A percentile compares a stretch with the other conserved stretches of the same genome.
These are phyloP conservation scores for Picocystis salinarum DNA, from an alignment of 139 green algal genomes.

Conservation along the genomic window DNA sequence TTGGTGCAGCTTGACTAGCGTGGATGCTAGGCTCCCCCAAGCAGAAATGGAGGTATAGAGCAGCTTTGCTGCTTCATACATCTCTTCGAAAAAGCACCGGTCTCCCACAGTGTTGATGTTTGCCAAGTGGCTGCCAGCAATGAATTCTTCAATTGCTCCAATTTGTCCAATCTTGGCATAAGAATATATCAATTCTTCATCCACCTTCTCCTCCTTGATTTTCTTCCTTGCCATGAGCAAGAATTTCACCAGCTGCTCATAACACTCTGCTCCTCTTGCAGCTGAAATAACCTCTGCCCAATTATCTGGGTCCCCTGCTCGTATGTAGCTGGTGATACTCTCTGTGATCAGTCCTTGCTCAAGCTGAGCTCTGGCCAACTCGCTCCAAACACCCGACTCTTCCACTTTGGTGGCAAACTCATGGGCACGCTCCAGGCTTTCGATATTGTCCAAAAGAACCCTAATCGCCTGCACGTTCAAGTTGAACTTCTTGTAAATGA, in stretches of 20 bases:
- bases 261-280: constrained; percentile 19
- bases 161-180: constrained; percentile 78
- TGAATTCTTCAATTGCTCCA: constrained; percentile 82
- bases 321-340: constrained; percentile 78
- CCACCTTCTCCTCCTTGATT: constrained; percentile 70
- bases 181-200: constrained; percentile 90
- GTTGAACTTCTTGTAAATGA: constrained; percentile 96
- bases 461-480: constrained; percentile 47
- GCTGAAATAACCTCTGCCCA: constrained; percentile 51
- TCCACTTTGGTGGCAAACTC: constrained; percentile 53
- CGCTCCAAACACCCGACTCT: constrained; percentile 71
- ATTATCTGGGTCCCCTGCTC: constrained; percentile 43
- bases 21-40: constrained; percentile 74
- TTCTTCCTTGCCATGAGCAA: constrained; percentile 94
- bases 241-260: constrained; percentile 85
- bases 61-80: constrained; percentile 84
- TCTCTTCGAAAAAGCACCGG: constrained; percentile 63
- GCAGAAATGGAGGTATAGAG: constrained; percentile 88
- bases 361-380: constrained; percentile 84
- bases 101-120: constrained; percentile 40
- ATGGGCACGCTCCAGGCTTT: constrained; percentile 58
- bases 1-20: constrained; percentile 67
- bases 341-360: constrained; percentile 42
- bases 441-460: constrained; percentile 82
- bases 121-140: constrained; percentile 51